Base-by-base conservation (phyloP, 192 early-diverging fungal species). In the Podila minutissima region DNA sequence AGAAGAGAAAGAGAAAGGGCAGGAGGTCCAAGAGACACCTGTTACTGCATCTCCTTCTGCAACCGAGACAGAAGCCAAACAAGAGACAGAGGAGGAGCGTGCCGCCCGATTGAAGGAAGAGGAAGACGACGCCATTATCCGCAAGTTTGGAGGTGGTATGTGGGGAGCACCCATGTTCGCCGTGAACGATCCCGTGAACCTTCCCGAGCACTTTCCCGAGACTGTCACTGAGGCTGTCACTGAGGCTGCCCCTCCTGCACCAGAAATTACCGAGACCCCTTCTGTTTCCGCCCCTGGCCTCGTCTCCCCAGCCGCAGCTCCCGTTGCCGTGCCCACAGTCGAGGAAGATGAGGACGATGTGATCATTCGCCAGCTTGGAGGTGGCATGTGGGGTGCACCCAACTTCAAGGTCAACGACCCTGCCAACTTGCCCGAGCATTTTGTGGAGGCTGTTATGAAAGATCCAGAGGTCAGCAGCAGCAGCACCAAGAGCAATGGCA, bases 281-380 rank as follows among this genome's bases (percentile, higher is more conserved):
- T 6, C 49, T 33, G 31, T 48, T 22, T 6, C 49, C 20, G 22
- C 28, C 31, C 10, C 51, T 58, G 24, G 22, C 63, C n/a, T 26
- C 3, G 10, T 29, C 46, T 9, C 33, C 26, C 2, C 57, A 17
- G 5, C 28, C 24, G 20, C 35, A 37, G 35, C 35, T 15, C 9
- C 67, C 37, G 28, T 33, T 31, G 65, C 17, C 7, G 29, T 11
- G 7, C 29, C 31, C 24, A 19, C 17, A 11, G 65, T 53, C 31
- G 48, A 53, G 28, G 76, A 79, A 46, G 76, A 79, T 29, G 76
- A 79, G 31, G 70, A 79, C 19, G 76, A 79, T 53, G 64, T 58
- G 70, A 79, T 63, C 55, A 79, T 72, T 26, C 28, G 62, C 24
- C 55, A 32, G 32, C 59, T 78, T 12, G 75, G 75, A 5, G 58